These are phyloP conservation scores for Hygrocybe coccinea DNA, from an alignment of 768 basidiomycete genomes.

Conservation along the genomic window DNA sequence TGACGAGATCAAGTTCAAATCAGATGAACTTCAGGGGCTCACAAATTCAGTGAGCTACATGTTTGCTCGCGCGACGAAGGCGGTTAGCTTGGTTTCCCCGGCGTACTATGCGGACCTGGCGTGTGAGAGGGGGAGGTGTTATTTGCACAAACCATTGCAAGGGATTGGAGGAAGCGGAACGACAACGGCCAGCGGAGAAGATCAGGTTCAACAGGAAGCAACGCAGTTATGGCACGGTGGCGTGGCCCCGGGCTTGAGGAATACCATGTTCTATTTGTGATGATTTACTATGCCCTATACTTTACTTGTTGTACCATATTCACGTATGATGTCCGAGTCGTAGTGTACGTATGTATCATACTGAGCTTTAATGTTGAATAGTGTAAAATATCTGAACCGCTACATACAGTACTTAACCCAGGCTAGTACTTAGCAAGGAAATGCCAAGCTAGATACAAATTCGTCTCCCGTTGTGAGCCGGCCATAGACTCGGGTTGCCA, in stretches of 20 bases:
- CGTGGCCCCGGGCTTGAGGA: conserved; percentile 46
- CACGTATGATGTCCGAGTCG: too few relatives aligned
- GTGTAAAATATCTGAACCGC: too few relatives aligned
- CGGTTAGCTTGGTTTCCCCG: conserved; percentile 76
- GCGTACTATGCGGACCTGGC: conserved; percentile 79
- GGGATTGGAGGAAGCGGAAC: conserved; percentile 36
- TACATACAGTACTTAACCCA: too few relatives aligned
- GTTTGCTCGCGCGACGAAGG: conserved; percentile 83
- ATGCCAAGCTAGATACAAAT: too few relatives aligned
- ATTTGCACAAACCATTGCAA: conserved; percentile 67
- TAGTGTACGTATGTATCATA: too few relatives aligned
- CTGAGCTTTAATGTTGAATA: too few relatives aligned
- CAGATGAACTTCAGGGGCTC: conserved; percentile 67
- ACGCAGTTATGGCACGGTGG: conserved; percentile 50
- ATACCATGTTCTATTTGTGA: conserved; percentile 76
- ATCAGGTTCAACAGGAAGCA: conserved; percentile 55
- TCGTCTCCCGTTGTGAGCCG: too few relatives aligned
- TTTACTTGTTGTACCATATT: too few relatives aligned
- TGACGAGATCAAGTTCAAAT: conserved; percentile 65
- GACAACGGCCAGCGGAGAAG: conserved; percentile 35
- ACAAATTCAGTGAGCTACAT: conserved; percentile 71
- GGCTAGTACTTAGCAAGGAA: too few relatives aligned
- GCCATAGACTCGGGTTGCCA: too few relatives aligned
- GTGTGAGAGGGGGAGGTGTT: conserved; percentile 63
- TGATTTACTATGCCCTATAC: too few relatives aligned